These are phyloP conservation scores for Puccinia triticina DNA, from an alignment of 1,284 basidiomycete genomes.

Conservation along the genomic window DNA sequence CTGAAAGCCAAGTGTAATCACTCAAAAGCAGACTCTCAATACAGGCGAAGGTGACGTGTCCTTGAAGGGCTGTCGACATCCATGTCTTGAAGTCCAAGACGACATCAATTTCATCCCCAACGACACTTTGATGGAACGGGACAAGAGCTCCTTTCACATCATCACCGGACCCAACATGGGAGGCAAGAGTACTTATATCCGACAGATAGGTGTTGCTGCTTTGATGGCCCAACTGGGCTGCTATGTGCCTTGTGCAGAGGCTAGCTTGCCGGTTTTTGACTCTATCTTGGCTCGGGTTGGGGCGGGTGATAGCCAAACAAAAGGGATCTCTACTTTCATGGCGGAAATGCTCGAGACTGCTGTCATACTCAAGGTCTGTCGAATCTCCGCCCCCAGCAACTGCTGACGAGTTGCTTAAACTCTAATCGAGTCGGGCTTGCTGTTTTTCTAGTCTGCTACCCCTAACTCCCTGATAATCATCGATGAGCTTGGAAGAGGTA, in stretches of 20 bases:
- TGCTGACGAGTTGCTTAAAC: slow-evolving; percentile 7
- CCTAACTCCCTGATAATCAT: slow-evolving; percentile 95
- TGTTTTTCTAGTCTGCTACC: slow-evolving; percentile 72
- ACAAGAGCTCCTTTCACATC: slow-evolving; percentile 63
- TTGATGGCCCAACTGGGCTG: slow-evolving; percentile 94
- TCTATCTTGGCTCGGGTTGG: slow-evolving; percentile 94
- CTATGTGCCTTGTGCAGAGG: slow-evolving; percentile 84
- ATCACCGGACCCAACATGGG: slow-evolving; percentile 90
- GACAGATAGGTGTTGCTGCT: slow-evolving; percentile 83
- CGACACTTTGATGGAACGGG: slow-evolving; percentile 83
- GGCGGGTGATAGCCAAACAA: slow-evolving; percentile 94
- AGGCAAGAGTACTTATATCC: slow-evolving; percentile 70
- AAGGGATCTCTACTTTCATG: slow-evolving; percentile 99
- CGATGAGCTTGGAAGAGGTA: slow-evolving; percentile 96
- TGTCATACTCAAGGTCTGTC: slow-evolving; percentile 80
- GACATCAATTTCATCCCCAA: slow-evolving; percentile 94
- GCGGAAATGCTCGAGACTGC: slow-evolving; percentile 99
- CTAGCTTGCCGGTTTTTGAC: slow-evolving; percentile 88
- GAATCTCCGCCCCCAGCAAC: neutral
- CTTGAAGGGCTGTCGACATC: slow-evolving; percentile 83
- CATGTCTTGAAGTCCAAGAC: slow-evolving; percentile 94
- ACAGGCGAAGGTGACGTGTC: slow-evolving; percentile 76
- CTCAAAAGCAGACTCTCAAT: slow-evolving; percentile 25
- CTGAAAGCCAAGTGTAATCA: slow-evolving; percentile 33
- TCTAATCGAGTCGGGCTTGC: slow-evolving; percentile 14